Conservation (phyloP, 2,329 filamentous ascomycete genomes). For the Nannizziopsis arthrosporioides region DNA sequence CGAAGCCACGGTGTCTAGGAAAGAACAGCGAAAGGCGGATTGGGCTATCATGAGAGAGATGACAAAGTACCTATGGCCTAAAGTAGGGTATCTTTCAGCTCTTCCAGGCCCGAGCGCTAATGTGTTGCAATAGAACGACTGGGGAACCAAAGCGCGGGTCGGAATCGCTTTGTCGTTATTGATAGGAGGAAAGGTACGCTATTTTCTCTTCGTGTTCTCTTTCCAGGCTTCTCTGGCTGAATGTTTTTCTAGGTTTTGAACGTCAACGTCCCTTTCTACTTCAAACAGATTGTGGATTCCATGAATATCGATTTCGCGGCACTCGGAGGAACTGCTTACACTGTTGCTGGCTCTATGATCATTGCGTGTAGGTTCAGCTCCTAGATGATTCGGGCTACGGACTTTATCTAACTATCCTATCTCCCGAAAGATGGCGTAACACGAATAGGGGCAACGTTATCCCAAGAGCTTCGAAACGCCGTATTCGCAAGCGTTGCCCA, state of each 20-base stretch:
- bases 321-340: conserved; percentile 75
- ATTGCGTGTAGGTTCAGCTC: conserved; percentile 53
- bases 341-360: conserved; percentile 84
- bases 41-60: conserved; percentile 99
- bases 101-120: conserved; percentile 6
- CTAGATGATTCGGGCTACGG: background rate
- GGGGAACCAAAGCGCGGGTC: conserved; percentile 74
- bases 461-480: conserved; percentile 89
- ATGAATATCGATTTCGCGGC: conserved; percentile 94
- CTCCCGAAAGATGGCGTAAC: conserved; percentile 57
- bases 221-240: conserved; percentile 12
- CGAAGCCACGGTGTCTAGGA: conserved; percentile 54
- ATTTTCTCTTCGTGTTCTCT: background rate
- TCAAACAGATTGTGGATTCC: conserved; percentile 92
- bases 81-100: conserved; percentile 34
- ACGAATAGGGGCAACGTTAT: conserved; percentile 75
- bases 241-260: conserved; percentile 54
- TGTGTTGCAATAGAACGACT: conserved; percentile 44
- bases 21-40: conserved; percentile 90
- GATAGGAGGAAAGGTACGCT: conserved; percentile 65
- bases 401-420: conserved; percentile 1
- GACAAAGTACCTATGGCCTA: conserved; percentile 91
- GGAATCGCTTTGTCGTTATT: conserved; percentile 71
- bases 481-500: conserved; percentile 95
- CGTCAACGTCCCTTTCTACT: conserved; percentile 97